Percentiles rank a stretch among this genome's conserved stretches.
phyloP scores from a whole-genome alignment of 176 grass and related monocot genomes.

The Saccharum officinarum region DNA sequence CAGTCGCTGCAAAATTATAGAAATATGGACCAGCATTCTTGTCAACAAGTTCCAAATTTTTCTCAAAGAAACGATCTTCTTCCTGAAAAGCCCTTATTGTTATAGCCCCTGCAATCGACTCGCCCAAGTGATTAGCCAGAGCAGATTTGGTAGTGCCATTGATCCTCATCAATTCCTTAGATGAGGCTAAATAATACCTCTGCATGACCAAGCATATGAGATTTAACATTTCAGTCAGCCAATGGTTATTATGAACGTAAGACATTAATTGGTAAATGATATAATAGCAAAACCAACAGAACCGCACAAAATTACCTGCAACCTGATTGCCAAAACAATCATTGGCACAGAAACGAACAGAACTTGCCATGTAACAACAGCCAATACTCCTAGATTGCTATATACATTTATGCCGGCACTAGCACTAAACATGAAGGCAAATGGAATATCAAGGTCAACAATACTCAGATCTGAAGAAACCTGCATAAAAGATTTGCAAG shows the following conservation, averaged over 20 bases:
- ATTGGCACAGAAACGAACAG: conserved; percentile 70
- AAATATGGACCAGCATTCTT: conserved; percentile 84
- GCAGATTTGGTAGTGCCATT: conserved; percentile 96
- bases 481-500: conserved; percentile 37
- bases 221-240: neutral
- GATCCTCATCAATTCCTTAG: conserved; percentile 95
- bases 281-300: neutral
- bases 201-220: conserved; percentile 39
- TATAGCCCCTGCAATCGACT: conserved; percentile 79
- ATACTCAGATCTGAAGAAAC: conserved; percentile 89
- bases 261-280: neutral
- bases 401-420: conserved; percentile 65
- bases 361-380: conserved; percentile 93
- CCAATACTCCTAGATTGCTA: conserved; percentile 79
- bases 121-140: conserved; percentile 81
- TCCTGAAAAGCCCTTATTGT: conserved; percentile 84
- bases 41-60: conserved; percentile 77
- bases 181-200: conserved; percentile 85
- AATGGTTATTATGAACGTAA: conserved; percentile 7
- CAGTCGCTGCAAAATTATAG: conserved; percentile 77
- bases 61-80: conserved; percentile 83
- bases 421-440: conserved; percentile 53
- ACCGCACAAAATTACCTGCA: conserved; percentile 57
- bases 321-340: conserved; percentile 61
- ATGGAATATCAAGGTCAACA: conserved; percentile 90